Evolutionary conservation across 306 rosid genomes (phyloP).

Genomic region (Mimosa pudica): DNA sequence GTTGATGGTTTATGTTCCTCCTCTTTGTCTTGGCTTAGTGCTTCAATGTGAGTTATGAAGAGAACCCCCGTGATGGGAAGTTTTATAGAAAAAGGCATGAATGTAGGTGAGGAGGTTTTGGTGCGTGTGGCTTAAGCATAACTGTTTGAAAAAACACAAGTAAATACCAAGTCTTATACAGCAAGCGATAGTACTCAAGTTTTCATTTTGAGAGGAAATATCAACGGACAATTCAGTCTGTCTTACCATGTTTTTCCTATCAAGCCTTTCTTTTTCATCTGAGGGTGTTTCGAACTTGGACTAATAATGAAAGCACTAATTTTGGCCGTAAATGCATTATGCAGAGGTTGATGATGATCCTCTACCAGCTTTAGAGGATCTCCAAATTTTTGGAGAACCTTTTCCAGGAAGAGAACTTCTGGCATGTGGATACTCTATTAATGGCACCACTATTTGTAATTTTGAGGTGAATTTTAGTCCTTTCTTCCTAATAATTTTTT

Average conservation of each 20-base stretch:
- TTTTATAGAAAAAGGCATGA: background rate
- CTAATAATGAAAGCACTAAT: conserved; percentile 5
- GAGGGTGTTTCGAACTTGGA: too few relatives aligned
- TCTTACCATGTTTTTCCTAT: too few relatives aligned
- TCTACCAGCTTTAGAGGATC: conserved; percentile 82
- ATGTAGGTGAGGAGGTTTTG: background rate
- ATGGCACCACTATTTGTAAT: conserved; percentile 93
- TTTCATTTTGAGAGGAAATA: background rate
- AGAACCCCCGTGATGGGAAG: background rate
- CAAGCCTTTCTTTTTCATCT: too few relatives aligned
- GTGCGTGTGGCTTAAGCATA: background rate
- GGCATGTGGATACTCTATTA: conserved; percentile 78
- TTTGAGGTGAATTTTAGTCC: conserved; percentile 71
- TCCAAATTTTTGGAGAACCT: conserved; percentile 89
- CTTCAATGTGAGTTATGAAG: background rate
- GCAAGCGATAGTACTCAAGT: background rate
- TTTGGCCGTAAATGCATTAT: conserved; percentile 35
- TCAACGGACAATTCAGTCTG: background rate
- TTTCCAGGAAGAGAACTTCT: conserved; percentile 85
- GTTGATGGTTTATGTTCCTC: conserved; percentile 74
- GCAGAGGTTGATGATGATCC: conserved; percentile 95
- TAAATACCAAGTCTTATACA: background rate
- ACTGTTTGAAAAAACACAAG: background rate
- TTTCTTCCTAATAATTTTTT: conserved; percentile 13
- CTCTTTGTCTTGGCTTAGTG: conserved; percentile 67